Evolutionary conservation across 2,329 filamentous ascomycete species (phyloP).

Genomic region (Rosellinia necatrix): DNA sequence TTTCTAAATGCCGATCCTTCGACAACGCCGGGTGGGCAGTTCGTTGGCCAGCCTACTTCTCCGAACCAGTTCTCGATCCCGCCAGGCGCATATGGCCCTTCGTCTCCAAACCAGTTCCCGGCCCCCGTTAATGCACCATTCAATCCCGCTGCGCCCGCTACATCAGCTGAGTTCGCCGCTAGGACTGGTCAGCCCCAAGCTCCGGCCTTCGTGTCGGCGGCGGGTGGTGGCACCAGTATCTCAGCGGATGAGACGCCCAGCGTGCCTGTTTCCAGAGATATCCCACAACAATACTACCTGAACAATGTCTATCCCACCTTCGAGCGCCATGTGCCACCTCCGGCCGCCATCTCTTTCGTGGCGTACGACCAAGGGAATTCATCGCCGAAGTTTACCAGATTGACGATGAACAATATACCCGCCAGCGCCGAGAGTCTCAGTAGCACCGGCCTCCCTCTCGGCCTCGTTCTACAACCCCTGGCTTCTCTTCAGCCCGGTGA

Average conservation of each 20-base stretch:
- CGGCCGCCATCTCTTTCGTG: slow-evolving; percentile 85
- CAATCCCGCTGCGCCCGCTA: slow-evolving; percentile 48
- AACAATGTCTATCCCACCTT: slow-evolving; percentile 92
- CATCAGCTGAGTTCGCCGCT: slow-evolving; percentile 53
- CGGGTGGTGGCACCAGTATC: slow-evolving; percentile 75
- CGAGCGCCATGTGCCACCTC: slow-evolving; percentile 89
- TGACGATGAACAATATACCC: slow-evolving; percentile 94
- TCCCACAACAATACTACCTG: slow-evolving; percentile 81
- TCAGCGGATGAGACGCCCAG: slow-evolving; percentile 93
- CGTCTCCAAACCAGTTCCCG: slow-evolving; percentile 65
- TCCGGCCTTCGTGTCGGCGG: slow-evolving; percentile 58
- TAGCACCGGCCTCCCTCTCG: slow-evolving; percentile 82
- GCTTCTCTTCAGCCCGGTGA: slow-evolving; percentile 84
- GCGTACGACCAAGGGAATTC: slow-evolving; percentile 97
- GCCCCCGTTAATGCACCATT: slow-evolving; percentile 60
- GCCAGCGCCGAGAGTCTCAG: slow-evolving; percentile 77
- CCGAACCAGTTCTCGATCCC: slow-evolving; percentile 32
- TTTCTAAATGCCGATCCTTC: slow-evolving; percentile 63
- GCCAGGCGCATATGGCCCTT: slow-evolving; percentile 8
- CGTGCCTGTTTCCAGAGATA: slow-evolving; percentile 82
- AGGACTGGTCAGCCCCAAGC: slow-evolving; percentile 45
- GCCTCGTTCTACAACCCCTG: slow-evolving; percentile 85
- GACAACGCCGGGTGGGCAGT: slow-evolving; percentile 51
- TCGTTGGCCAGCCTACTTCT: slow-evolving; percentile 45
- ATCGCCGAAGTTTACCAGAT: slow-evolving; percentile 88